phyloP scores from a whole-genome alignment of 768 basidiomycete species.

The Boletus pseudopeckii region DNA sequence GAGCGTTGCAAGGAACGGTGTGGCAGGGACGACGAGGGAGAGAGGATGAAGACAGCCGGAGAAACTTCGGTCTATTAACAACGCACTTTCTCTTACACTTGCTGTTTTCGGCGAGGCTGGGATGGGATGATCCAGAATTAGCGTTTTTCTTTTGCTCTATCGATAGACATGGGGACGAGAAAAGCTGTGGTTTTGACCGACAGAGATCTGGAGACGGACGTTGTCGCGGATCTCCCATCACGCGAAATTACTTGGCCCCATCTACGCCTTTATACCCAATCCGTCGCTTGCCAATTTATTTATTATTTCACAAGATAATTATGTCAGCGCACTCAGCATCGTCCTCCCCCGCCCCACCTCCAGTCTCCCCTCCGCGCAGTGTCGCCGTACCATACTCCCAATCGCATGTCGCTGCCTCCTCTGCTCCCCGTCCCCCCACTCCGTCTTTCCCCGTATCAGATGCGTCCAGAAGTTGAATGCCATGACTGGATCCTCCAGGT shows the following conservation, averaged over 20 bases:
- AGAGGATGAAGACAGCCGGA: constrained; percentile 37
- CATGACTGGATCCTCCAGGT: constrained; percentile 44
- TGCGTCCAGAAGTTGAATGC: constrained; percentile 61
- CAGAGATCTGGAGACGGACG: too few species aligned
- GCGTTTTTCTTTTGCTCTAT: constrained; percentile 63
- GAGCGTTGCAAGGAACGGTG: background rate
- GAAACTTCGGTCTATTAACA: constrained; percentile 49
- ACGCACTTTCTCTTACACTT: constrained; percentile 81
- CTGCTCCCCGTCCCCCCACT: constrained; percentile 51
- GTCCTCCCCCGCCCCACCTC: constrained; percentile 8
- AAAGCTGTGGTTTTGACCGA: background rate
- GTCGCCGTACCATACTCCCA: constrained; percentile 31
- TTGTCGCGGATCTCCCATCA: too few species aligned
- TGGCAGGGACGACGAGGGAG: background rate
- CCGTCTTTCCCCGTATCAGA: constrained; percentile 42
- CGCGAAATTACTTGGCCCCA: too few species aligned
- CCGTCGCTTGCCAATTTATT: too few species aligned
- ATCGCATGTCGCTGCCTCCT: constrained; percentile 41
- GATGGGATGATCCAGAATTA: constrained; percentile 49
- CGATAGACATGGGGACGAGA: constrained; percentile 53
- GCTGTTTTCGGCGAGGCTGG: constrained; percentile 54
- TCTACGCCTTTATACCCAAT: too few species aligned
- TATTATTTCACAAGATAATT: background rate
- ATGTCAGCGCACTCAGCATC: constrained; percentile 23
- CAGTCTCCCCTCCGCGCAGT: constrained; percentile 27